Conservation (phyloP, 768 basidiomycete genomes). For the Termitomyces heimii region DNA sequence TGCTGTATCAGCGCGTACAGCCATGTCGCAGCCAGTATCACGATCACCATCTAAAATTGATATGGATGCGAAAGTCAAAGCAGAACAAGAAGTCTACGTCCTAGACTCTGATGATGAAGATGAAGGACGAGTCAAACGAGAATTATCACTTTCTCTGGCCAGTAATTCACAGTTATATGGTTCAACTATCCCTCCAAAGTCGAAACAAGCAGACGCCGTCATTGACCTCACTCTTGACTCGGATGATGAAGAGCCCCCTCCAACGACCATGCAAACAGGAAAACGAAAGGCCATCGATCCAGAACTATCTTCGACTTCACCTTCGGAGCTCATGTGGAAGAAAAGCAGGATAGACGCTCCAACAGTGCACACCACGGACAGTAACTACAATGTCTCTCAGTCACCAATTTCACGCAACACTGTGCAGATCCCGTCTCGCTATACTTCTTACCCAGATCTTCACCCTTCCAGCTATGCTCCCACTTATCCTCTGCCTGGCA, state of each 20-base stretch:
- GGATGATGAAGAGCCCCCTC: constrained; percentile 57
- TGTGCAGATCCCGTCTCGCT: constrained; percentile 10
- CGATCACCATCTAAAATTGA: constrained; percentile 19
- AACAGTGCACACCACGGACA: constrained; percentile 7
- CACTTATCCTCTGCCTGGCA: constrained; percentile 9
- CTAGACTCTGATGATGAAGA: constrained; percentile 78
- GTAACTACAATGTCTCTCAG: constrained; percentile 7
- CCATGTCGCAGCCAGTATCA: constrained; percentile 18
- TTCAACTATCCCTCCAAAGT: constrained; percentile 20
- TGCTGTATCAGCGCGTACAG: constrained; percentile 21
- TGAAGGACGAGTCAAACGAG: constrained; percentile 68
- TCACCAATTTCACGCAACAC: constrained; percentile 4
- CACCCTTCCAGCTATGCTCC: constrained; percentile 3
- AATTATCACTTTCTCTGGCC: constrained; percentile 63
- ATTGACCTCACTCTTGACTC: constrained; percentile 84
- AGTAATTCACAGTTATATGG: constrained; percentile 35
- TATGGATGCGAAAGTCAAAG: constrained; percentile 37
- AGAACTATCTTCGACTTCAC: constrained; percentile 36
- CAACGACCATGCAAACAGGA: constrained; percentile 27
- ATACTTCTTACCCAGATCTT: constrained; percentile 9
- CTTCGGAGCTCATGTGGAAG: constrained; percentile 72
- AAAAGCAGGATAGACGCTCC: constrained; percentile 38
- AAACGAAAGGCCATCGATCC: constrained; percentile 59
- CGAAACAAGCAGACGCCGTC: constrained; percentile 38
- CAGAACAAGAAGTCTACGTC: constrained; percentile 56